These are phyloP conservation scores for Eutrema japonicum DNA, from an alignment of 345 rosid species.

Conservation along the genomic window DNA sequence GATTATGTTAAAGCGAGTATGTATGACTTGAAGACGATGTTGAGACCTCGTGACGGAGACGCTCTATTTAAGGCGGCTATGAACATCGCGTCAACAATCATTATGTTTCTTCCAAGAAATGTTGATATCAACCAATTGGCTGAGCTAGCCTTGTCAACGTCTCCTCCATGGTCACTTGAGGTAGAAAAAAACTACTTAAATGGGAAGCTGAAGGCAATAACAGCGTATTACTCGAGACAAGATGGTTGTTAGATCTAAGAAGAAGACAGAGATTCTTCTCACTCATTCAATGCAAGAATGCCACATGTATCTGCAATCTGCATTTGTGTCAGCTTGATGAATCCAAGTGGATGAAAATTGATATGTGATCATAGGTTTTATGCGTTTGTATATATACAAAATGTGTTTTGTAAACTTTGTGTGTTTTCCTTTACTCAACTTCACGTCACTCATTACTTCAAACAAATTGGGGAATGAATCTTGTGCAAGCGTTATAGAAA, in stretches of 20 bases:
- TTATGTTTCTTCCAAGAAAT: conserved; percentile 92
- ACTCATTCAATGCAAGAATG: neutral
- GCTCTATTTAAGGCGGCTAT: conserved; percentile 66
- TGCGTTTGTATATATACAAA: conserved; percentile 9
- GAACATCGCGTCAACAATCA: conserved; percentile 63
- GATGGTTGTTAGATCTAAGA: conserved; percentile 12
- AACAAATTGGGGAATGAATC: too few relatives aligned
- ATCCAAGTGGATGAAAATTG: conserved; percentile 9
- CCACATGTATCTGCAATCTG: neutral
- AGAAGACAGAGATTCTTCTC: neutral
- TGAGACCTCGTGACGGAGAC: conserved; percentile 78
- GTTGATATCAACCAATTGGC: conserved; percentile 82
- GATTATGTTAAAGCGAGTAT: conserved; percentile 65
- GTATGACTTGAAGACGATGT: conserved; percentile 81
- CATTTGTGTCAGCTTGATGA: conserved; percentile 13
- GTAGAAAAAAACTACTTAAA: conserved; percentile 85
- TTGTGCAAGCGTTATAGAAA: too few relatives aligned
- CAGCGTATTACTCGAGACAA: conserved; percentile 76
- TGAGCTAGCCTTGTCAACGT: conserved; percentile 64
- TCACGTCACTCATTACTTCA: too few relatives aligned
- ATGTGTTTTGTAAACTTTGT: conserved; percentile 12
- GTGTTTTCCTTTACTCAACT: neutral
- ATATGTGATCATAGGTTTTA: conserved; percentile 10
- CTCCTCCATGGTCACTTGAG: conserved; percentile 77
- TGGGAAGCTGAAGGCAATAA: conserved; percentile 85